Percentiles rank a stretch among this genome's conserved stretches.
Evolutionary conservation across 1,284 basidiomycete species (phyloP).

Genomic region (Ustilago nuda): DNA sequence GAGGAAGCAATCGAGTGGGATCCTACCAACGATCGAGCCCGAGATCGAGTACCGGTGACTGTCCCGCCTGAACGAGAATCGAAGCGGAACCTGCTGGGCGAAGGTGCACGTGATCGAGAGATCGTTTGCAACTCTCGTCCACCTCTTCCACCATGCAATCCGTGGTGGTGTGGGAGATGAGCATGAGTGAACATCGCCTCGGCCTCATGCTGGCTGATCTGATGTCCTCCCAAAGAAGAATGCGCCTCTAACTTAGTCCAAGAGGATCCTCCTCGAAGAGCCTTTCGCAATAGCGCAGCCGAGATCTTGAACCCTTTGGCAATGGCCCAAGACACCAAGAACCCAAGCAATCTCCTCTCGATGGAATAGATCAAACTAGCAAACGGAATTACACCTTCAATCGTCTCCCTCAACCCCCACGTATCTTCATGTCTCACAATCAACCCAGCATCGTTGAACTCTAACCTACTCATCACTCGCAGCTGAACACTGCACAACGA

Average conservation of each 20-base stretch:
- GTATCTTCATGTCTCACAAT: constrained; percentile 68
- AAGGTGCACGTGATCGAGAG: constrained; percentile 58
- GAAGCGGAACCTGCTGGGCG: constrained; percentile 56
- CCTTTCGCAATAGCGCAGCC: constrained; percentile 40
- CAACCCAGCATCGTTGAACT: constrained; percentile 68
- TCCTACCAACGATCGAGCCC: constrained; percentile 55
- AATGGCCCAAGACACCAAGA: constrained; percentile 61
- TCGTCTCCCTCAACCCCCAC: constrained; percentile 67
- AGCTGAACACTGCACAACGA: constrained; percentile 65
- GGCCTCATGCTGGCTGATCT: constrained; percentile 42
- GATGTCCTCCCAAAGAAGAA: constrained; percentile 12
- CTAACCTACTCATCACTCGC: constrained; percentile 66
- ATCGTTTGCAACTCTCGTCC: constrained; percentile 55
- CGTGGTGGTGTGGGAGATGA: constrained; percentile 19
- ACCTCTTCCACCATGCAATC: constrained; percentile 6
- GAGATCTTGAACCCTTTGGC: constrained; percentile 60
- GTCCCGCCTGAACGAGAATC: constrained; percentile 24
- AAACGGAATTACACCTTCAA: constrained; percentile 67
- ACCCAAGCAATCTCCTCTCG: constrained; percentile 61
- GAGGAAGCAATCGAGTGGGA: constrained; percentile 35
- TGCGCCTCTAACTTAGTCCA: constrained; percentile 25
- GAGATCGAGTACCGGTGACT: constrained; percentile 58
- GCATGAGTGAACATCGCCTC: constrained; percentile 44
- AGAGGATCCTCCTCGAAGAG: constrained; percentile 28
- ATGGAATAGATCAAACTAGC: constrained; percentile 61